Conservation (phyloP, 306 rosid species). For the Coriaria nepalensis region DNA sequence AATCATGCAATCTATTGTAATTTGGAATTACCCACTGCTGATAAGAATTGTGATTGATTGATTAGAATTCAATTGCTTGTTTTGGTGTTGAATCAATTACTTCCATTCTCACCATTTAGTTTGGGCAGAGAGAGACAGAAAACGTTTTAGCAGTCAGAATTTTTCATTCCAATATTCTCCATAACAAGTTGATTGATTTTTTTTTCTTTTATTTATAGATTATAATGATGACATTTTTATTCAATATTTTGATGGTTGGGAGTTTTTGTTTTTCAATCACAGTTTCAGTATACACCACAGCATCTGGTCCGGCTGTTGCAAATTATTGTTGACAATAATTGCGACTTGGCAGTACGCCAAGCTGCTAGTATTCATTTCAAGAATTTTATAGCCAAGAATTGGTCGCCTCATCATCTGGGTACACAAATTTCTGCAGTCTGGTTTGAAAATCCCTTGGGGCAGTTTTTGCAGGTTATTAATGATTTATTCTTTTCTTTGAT, state of each 20-base stretch:
- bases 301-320: constrained; percentile 87
- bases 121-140: neutral
- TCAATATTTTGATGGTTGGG: neutral
- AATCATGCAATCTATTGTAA: constrained; percentile 2
- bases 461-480: constrained; percentile 1
- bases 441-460: constrained; percentile 8
- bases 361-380: constrained; percentile 95
- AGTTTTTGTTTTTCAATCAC: constrained; percentile 7
- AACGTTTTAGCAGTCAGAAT: neutral
- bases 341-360: constrained; percentile 84
- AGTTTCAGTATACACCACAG: constrained; percentile 86
- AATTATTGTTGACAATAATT: constrained; percentile 69
- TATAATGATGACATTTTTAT: too few species aligned
- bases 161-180: too few species aligned
- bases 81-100: neutral
- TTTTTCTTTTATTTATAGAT: neutral
- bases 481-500: constrained; percentile 15
- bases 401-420: constrained; percentile 84
- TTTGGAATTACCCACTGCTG: neutral
- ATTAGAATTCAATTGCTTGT: neutral
- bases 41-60: constrained; percentile 1
- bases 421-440: constrained; percentile 8
- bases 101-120: neutral
- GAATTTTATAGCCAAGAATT: constrained; percentile 79
- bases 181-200: neutral